A percentile compares a stretch with the other conserved stretches of the same genome.
phyloP scores from a whole-genome alignment of 768 basidiomycete genomes.

The Xerocomellus intermedius region DNA sequence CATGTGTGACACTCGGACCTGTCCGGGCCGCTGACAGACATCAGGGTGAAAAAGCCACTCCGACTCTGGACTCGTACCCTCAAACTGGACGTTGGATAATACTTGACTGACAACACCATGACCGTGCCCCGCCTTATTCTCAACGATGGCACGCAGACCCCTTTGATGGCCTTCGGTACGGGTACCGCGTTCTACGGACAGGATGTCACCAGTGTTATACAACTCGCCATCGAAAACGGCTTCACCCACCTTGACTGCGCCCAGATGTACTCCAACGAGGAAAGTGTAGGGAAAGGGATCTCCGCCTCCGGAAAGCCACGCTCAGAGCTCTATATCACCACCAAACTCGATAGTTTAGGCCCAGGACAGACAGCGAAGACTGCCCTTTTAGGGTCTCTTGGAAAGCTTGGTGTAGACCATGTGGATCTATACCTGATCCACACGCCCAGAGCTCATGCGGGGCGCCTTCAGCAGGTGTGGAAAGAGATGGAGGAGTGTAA shows the following conservation, averaged over 20 bases:
- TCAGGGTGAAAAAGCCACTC: too few species aligned
- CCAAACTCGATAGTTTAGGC: neutral
- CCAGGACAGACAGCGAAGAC: neutral
- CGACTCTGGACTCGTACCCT: too few species aligned
- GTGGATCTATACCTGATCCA: constrained; percentile 1
- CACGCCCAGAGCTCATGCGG: neutral
- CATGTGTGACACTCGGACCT: too few species aligned
- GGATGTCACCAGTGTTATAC: neutral
- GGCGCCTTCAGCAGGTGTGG: neutral
- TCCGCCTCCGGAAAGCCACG: neutral
- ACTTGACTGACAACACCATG: neutral
- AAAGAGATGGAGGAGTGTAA: constrained; percentile 3
- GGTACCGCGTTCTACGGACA: neutral
- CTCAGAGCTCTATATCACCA: constrained; percentile 1
- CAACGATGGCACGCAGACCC: neutral
- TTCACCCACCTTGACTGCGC: neutral
- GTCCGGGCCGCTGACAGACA: too few species aligned
- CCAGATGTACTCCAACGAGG: constrained; percentile 6
- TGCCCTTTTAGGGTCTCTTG: neutral
- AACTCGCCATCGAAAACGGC: neutral
- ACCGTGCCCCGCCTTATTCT: neutral
- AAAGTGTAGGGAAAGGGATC: neutral
- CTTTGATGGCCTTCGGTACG: constrained; percentile 2
- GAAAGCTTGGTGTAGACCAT: neutral
- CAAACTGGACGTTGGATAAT: neutral